Evolutionary conservation across 257 asterid genomes (phyloP).

Genomic region (Solanum pimpinellifolium): DNA sequence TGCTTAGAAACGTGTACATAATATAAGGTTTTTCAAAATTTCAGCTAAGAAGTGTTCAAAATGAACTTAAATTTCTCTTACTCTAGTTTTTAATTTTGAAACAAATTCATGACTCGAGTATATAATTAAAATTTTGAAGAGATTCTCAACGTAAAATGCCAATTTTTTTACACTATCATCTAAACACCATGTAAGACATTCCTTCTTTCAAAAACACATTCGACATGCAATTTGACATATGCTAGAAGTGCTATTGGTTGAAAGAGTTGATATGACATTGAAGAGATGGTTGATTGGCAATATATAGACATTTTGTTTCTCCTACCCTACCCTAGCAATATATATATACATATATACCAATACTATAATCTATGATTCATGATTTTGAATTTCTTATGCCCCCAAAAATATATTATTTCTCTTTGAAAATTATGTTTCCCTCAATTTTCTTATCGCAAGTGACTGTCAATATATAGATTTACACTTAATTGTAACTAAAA

Average conservation of each 20-base stretch:
- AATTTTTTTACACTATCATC: neutral
- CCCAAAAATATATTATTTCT: neutral
- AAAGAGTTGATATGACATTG: neutral
- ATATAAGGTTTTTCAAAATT: neutral
- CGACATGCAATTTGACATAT: neutral
- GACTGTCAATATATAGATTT: neutral
- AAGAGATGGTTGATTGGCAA: neutral
- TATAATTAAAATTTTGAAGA: too few species aligned
- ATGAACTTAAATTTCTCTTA: neutral
- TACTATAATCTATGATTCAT: neutral
- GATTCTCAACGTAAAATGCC: too few species aligned
- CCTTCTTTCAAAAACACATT: neutral
- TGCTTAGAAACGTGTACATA: neutral
- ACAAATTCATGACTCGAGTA: neutral
- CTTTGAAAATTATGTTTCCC: neutral
- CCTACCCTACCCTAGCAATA: neutral
- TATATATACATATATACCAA: neutral
- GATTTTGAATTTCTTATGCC: neutral
- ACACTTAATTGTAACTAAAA: neutral
- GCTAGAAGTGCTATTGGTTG: neutral
- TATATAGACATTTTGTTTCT: neutral
- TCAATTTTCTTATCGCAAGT: neutral
- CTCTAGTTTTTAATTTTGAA: neutral
- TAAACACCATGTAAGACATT: neutral
- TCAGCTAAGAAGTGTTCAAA: neutral